phyloP scores from a whole-genome alignment of 2,329 filamentous ascomycete genomes.

The Whalleya microplaca region DNA sequence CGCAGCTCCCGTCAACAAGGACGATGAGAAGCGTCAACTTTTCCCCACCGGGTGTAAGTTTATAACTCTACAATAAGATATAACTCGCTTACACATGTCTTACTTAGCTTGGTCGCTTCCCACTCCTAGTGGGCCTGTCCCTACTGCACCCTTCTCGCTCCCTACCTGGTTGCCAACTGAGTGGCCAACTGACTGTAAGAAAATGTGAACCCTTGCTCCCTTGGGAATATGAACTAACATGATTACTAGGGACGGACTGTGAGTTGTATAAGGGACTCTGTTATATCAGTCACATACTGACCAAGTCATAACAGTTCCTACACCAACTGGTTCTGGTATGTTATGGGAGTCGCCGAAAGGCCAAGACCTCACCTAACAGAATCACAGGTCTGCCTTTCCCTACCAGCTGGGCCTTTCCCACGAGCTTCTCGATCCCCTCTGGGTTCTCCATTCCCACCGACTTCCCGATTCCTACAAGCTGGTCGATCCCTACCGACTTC shows the following conservation, averaged over 20 bases:
- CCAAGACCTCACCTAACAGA: not conserved
- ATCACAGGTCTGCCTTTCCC: not conserved
- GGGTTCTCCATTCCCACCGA: too few species aligned
- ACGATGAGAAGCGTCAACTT: conserved; percentile 9
- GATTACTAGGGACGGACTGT: conserved; percentile 6
- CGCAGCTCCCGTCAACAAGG: conserved; percentile 15
- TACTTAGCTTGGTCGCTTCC: not conserved
- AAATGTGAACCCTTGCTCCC: not conserved
- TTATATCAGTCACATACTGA: not conserved
- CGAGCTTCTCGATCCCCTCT: too few species aligned
- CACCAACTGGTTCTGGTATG: conserved; percentile 12
- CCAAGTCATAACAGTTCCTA: conserved; percentile 9
- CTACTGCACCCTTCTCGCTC: conserved; percentile 6
- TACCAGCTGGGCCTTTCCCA: too few species aligned
- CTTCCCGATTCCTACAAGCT: too few species aligned
- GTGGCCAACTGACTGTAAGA: conserved; percentile 13
- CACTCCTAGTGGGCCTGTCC: not conserved
- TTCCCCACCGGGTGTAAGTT: not conserved
- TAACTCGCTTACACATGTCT: too few species aligned
- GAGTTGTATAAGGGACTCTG: not conserved
- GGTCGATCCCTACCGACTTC: too few species aligned
- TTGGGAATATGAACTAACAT: conserved; percentile 3
- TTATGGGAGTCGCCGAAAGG: not conserved
- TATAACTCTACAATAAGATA: too few species aligned
- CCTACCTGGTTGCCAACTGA: conserved; percentile 9